Percentiles rank a stretch among this genome's conserved stretches.
These are phyloP conservation scores for Leccinellum luteum DNA, from an alignment of 768 basidiomycete species.

Conservation along the genomic window DNA sequence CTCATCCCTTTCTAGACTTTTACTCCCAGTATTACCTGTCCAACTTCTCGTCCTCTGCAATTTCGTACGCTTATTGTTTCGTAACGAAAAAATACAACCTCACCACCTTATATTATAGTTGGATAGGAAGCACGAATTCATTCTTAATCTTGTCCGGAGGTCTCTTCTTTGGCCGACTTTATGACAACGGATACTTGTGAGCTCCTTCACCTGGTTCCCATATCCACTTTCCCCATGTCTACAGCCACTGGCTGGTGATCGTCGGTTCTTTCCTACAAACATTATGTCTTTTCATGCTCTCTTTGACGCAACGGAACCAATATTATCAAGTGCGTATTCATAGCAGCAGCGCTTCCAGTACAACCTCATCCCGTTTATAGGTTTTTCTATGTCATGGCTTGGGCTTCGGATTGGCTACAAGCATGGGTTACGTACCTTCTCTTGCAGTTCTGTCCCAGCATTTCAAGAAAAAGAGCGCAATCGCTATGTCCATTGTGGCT, in stretches of 20 bases:
- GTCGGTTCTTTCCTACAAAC: slow-evolving; percentile 43
- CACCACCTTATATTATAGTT: slow-evolving; percentile 21
- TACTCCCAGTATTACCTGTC: slow-evolving; percentile 37
- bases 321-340: slow-evolving; percentile 35
- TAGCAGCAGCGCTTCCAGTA: slow-evolving; percentile 10
- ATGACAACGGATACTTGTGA: slow-evolving; percentile 52
- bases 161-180: slow-evolving; percentile 46
- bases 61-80: slow-evolving; percentile 29
- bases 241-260: slow-evolving; percentile 44
- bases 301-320: slow-evolving; percentile 35
- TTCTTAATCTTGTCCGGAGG: slow-evolving; percentile 44
- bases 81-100: background rate
- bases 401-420: slow-evolving; percentile 47
- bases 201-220: slow-evolving; percentile 2
- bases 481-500: slow-evolving; percentile 41
- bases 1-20: slow-evolving; percentile 31
- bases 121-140: slow-evolving; percentile 50
- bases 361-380: slow-evolving; percentile 29
- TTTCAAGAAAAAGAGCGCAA: slow-evolving; percentile 38
- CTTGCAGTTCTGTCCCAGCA: slow-evolving; percentile 46
- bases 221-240: background rate
- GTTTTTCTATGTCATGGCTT: slow-evolving; percentile 36
- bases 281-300: slow-evolving; percentile 43
- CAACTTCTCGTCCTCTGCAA: slow-evolving; percentile 34
- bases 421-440: slow-evolving; percentile 38